Base-by-base conservation (phyloP, 1,139 yeast genomes). In the Geotrichum aggregatum region DNA sequence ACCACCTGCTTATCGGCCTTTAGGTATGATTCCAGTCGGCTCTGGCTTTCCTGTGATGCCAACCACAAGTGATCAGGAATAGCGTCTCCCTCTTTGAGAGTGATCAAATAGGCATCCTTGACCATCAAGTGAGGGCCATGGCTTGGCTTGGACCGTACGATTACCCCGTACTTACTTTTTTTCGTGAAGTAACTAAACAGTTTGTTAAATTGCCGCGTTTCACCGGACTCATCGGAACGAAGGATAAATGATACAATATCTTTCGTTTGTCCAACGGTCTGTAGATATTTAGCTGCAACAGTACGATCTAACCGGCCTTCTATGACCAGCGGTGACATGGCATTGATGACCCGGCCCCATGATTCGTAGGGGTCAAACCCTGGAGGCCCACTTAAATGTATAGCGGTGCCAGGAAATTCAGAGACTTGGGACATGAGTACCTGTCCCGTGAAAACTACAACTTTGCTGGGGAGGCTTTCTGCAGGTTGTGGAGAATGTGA, bases 91-190 rank as follows among this genome's bases (percentile, higher is more conserved):
- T 62, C 52, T 7, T 61, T 56, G 21, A 80, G 59, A 1, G 87
- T 76, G 33, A 84, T 65, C 45, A 86, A 58, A 65, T 85, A 86
- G 1, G 83, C 75, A 64, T 85, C 94, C 62, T 84, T 84, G 33
- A 83, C 82, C 58, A 75, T 73, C 3, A 41, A 31, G 8, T 31
- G 47, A 13, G 47, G 30, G 19, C 47, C 47, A 16, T 24, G 41
- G 65, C 58, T 1, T 77, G 57, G 52, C 56, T 79, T 56, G 66
- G 72, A 54, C 19, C 73, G 75, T 35, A 78, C 74, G 44, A 85
- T 70, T 18, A 84, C 92, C 0, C 91, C 94, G 48, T 76, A 80
- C 62, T 82, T 81, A 44, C 67, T 65, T 44, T 78, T 72, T 3
- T 70, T 61, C 39, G 69, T 62, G 58, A 83, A 77, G 63, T 83